A percentile compares a stretch with the other conserved stretches of the same genome.
Conservation (phyloP, 208 protist genomes). For the Trypanosoma vivax region DNA sequence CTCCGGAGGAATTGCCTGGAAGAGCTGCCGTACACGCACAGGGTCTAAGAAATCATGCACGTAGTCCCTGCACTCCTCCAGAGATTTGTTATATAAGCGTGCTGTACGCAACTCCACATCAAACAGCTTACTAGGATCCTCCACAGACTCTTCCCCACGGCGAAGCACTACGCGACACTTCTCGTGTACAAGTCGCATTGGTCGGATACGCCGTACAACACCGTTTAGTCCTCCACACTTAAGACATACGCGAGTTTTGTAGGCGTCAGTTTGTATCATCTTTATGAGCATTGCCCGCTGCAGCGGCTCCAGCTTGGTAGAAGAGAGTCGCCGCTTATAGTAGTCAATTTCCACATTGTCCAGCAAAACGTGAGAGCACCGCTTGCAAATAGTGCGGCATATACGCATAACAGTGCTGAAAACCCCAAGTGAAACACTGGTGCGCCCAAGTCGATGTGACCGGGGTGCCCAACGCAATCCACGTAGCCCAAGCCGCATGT, state of each 20-base stretch:
- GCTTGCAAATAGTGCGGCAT: conserved; percentile 98
- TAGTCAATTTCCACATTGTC: conserved; percentile 65
- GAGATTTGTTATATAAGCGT: conserved; percentile 41
- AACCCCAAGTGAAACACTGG: conserved; percentile 99
- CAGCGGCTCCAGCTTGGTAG: conserved; percentile 47
- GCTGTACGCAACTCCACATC: conserved; percentile 46
- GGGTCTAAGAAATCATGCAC: conserved; percentile 94
- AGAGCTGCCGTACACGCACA: conserved; percentile 83
- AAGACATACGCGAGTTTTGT: conserved; percentile 89
- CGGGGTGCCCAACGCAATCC: conserved; percentile 98
- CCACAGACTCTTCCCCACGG: conserved; percentile 49
- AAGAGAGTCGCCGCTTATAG: conserved; percentile 46
- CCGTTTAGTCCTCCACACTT: conserved; percentile 94
- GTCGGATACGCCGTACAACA: conserved; percentile 65
- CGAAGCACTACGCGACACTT: conserved; percentile 75
- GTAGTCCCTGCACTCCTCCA: conserved; percentile 44
- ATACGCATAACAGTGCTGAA: conserved; percentile 92
- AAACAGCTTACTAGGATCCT: conserved; percentile 28
- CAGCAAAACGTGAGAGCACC: conserved; percentile 90
- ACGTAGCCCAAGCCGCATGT: conserved; percentile 90
- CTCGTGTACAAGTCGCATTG: conserved; percentile 76
- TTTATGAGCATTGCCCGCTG: conserved; percentile 66
- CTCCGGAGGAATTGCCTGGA: conserved; percentile 85
- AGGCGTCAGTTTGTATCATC: conserved; percentile 78
- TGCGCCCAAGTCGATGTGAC: conserved; percentile 95